phyloP scores from a whole-genome alignment of 164 flowering plant genomes.

The Stephania cephalantha region DNA sequence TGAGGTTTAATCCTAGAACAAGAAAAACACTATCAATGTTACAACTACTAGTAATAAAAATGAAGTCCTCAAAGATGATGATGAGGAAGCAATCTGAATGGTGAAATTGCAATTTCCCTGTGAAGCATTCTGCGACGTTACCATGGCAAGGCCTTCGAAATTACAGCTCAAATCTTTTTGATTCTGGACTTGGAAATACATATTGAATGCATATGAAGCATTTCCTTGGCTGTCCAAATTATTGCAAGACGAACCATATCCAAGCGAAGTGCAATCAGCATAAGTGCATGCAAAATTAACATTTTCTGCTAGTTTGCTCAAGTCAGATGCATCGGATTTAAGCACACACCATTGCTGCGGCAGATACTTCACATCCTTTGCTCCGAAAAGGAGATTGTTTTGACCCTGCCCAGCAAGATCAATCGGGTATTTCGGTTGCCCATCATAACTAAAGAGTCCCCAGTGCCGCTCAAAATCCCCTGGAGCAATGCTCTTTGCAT shows the following conservation, averaged over 20 bases:
- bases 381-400: slow-evolving; percentile 12
- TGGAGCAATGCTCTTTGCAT: slow-evolving; percentile 18
- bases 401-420: slow-evolving; percentile 14
- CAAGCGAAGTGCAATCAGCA: slow-evolving; percentile 43
- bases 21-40: slow-evolving; percentile 5
- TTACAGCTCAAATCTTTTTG: slow-evolving; percentile 30
- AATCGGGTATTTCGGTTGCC: slow-evolving; percentile 17
- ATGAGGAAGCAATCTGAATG: slow-evolving; percentile 25
- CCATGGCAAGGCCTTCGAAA: slow-evolving; percentile 37
- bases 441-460: slow-evolving; percentile 19
- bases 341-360: slow-evolving; percentile 13
- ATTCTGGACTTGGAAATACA: slow-evolving; percentile 37
- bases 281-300: slow-evolving; percentile 33
- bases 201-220: slow-evolving; percentile 47
- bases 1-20: neutral
- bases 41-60: neutral
- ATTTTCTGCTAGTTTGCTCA: slow-evolving; percentile 23
- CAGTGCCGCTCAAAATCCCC: slow-evolving; percentile 18
- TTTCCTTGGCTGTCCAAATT: slow-evolving; percentile 30
- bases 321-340: slow-evolving; percentile 8
- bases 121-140: slow-evolving; percentile 30
- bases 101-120: slow-evolving; percentile 35
- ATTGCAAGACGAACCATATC: slow-evolving; percentile 39
- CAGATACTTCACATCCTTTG: slow-evolving; percentile 13
- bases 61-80: slow-evolving; percentile 11